Evolutionary conservation across 2,329 filamentous ascomycete species (phyloP).

Genomic region (Arthrocladium fulminans): DNA sequence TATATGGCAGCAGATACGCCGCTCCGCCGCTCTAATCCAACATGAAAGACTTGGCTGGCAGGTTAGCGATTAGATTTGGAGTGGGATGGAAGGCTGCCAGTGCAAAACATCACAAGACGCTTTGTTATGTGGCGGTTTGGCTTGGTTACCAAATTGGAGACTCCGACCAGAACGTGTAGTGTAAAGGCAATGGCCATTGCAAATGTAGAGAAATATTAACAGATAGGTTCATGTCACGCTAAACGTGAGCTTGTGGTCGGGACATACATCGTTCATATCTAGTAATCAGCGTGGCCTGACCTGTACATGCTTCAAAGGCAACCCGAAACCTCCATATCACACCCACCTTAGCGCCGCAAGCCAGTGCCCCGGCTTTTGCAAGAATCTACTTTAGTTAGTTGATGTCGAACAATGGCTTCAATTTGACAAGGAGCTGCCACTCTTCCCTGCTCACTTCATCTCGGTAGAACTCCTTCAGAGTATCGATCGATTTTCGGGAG

Average conservation of each 20-base stretch:
- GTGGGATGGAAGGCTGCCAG: too few species aligned
- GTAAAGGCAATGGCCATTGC: too few species aligned
- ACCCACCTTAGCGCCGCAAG: too few species aligned
- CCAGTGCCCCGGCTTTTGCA: too few species aligned
- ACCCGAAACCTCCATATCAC: neutral
- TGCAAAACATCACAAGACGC: too few species aligned
- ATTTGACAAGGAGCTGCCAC: constrained; percentile 87
- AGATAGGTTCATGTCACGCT: neutral
- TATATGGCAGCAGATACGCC: too few species aligned
- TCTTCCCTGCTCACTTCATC: constrained; percentile 82
- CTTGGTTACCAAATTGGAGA: too few species aligned
- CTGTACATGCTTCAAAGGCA: neutral
- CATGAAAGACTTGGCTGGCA: too few species aligned
- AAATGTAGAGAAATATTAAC: neutral
- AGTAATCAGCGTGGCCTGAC: neutral
- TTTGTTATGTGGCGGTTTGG: too few species aligned
- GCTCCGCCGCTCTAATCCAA: too few species aligned
- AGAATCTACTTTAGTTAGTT: neutral
- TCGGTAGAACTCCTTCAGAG: constrained; percentile 90
- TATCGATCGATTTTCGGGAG: constrained; percentile 81
- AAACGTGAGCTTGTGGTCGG: neutral
- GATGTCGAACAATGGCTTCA: constrained; percentile 91
- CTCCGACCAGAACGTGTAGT: too few species aligned
- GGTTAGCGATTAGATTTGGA: too few species aligned
- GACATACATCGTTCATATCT: neutral